Conservation (phyloP, 140 eudicot species). For the Oenanthe javanica region DNA sequence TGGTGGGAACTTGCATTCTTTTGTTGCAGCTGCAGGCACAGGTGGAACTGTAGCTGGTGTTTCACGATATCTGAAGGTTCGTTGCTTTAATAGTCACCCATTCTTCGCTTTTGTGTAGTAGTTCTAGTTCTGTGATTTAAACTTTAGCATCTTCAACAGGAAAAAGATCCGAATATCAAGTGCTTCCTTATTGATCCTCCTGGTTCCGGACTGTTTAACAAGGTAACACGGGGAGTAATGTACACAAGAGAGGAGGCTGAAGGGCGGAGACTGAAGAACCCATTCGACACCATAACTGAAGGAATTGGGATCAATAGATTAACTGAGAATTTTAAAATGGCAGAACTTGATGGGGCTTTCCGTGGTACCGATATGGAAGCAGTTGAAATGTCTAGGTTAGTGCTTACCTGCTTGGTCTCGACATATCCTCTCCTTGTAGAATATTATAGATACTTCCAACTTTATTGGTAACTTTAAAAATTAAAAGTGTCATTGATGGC, state of each 20-base stretch:
- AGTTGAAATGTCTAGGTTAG: constrained; percentile 96
- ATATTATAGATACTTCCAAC: neutral
- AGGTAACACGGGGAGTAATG: constrained; percentile 96
- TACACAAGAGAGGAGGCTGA: constrained; percentile 98
- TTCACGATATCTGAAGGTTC: constrained; percentile 74
- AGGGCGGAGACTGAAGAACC: constrained; percentile 86
- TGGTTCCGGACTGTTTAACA: constrained; percentile 94
- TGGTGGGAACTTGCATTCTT: constrained; percentile 70
- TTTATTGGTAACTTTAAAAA: neutral
- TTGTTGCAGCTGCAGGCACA: constrained; percentile 93
- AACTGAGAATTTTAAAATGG: constrained; percentile 81
- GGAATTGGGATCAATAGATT: constrained; percentile 93
- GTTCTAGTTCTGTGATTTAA: neutral
- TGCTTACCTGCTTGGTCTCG: neutral
- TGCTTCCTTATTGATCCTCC: constrained; percentile 97
- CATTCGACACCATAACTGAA: constrained; percentile 93
- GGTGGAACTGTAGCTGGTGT: constrained; percentile 96
- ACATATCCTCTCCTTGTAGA: neutral
- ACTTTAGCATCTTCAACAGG: constrained; percentile 33
- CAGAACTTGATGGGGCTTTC: constrained; percentile 87
- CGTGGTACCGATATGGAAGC: constrained; percentile 90
- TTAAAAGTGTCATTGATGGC: neutral
- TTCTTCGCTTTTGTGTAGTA: neutral
- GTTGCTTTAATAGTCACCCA: neutral
- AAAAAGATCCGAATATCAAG: constrained; percentile 58